A percentile compares a stretch with the other conserved stretches of the same genome.
Evolutionary conservation across 2,329 filamentous ascomycete species (phyloP).

Genomic region (Nemania abortiva): DNA sequence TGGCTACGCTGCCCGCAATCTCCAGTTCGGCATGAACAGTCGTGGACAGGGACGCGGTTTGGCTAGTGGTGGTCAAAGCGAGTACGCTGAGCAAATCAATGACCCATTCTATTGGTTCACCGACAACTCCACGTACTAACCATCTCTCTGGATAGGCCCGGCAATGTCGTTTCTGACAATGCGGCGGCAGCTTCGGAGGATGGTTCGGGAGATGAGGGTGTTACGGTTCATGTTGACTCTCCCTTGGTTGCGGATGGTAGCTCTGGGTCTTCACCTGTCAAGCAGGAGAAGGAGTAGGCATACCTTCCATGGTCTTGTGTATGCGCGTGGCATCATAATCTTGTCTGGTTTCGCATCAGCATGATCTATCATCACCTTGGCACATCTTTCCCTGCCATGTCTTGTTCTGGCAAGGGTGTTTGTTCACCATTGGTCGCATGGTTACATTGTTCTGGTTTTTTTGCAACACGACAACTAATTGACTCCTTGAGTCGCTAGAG

Average conservation of each 20-base stretch:
- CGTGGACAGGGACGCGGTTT: constrained; percentile 40
- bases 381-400: constrained; percentile 42
- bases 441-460: constrained; percentile 43
- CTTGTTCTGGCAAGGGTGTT: constrained; percentile 40
- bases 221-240: constrained; percentile 66
- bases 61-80: constrained; percentile 38
- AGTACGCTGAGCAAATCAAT: constrained; percentile 40
- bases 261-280: constrained; percentile 63
- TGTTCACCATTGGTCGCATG: constrained; percentile 42
- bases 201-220: constrained; percentile 63
- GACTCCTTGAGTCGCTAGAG: constrained; percentile 44
- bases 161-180: constrained; percentile 54
- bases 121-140: constrained; percentile 37
- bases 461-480: constrained; percentile 42
- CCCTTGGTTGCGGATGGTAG: constrained; percentile 59
- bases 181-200: constrained; percentile 60
- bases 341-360: constrained; percentile 48
- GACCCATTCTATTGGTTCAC: constrained; percentile 6
- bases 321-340: constrained; percentile 42
- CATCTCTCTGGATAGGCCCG: constrained; percentile 58
- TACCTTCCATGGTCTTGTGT: constrained; percentile 38
- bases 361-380: constrained; percentile 47
- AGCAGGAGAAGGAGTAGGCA: constrained; percentile 56
- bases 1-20: constrained; percentile 35
- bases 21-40: constrained; percentile 30